phyloP scores from a whole-genome alignment of 2,329 filamentous ascomycete species.

The Aspergillus ruber region DNA sequence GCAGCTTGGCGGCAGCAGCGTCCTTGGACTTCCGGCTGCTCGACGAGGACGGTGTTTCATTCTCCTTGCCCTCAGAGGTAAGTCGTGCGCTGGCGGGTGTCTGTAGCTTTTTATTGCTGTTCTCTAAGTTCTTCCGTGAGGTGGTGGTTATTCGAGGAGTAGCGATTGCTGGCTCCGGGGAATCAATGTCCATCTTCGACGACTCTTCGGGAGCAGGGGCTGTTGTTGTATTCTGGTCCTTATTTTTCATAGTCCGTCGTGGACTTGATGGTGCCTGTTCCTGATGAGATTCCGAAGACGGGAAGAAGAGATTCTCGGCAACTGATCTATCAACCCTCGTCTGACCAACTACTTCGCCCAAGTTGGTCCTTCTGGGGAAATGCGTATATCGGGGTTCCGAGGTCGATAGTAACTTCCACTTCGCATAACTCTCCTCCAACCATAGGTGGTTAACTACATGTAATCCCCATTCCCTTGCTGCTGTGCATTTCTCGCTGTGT shows the following conservation, averaged over 20 bases:
- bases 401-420: constrained; percentile 68
- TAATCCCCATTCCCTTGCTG: constrained; percentile 87
- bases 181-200: constrained; percentile 12
- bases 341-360: constrained; percentile 87
- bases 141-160: constrained; percentile 24
- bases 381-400: constrained; percentile 72
- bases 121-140: constrained; percentile 21
- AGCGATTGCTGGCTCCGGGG: constrained; percentile 12
- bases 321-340: constrained; percentile 70
- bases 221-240: constrained; percentile 27
- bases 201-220: constrained; percentile 12
- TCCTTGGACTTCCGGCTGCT: constrained; percentile 83
- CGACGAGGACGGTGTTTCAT: constrained; percentile 69
- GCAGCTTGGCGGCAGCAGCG: constrained; percentile 69
- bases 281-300: constrained; percentile 26
- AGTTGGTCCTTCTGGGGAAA: constrained; percentile 82
- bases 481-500: constrained; percentile 85
- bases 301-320: constrained; percentile 63
- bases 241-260: constrained; percentile 28
- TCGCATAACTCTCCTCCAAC: constrained; percentile 95
- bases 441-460: constrained; percentile 89
- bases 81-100: constrained; percentile 52
- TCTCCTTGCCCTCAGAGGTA: constrained; percentile 65
- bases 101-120: constrained; percentile 26
- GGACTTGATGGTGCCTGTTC: constrained; percentile 10